phyloP scores from a whole-genome alignment of 1,139 yeast genomes.

The Hemisphaericaspora xylofermentans region DNA sequence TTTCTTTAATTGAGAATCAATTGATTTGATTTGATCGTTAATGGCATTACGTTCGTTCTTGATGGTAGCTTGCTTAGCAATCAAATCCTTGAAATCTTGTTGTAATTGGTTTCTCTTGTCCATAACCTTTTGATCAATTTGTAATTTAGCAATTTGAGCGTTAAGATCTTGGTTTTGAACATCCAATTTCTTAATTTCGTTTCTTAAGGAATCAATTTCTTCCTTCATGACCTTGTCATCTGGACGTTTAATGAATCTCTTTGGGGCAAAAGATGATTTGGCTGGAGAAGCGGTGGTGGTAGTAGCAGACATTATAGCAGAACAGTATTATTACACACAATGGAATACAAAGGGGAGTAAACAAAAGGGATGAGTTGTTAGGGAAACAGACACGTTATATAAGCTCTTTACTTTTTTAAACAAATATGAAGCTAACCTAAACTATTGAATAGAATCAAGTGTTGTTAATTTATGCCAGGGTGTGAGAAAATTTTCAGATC shows the following conservation, averaged over 20 bases:
- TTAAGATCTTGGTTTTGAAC: conserved; percentile 40
- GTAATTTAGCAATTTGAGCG: conserved; percentile 44
- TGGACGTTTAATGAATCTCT: conserved; percentile 69
- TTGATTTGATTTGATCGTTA: conserved; percentile 68
- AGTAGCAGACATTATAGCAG: conserved; percentile 8
- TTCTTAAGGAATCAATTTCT: conserved; percentile 58
- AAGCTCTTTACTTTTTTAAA: neutral
- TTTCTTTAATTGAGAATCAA: conserved; percentile 74
- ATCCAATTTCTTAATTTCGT: conserved; percentile 72
- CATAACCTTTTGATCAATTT: conserved; percentile 40
- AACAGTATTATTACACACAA: conserved; percentile 3
- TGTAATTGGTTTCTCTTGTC: conserved; percentile 67
- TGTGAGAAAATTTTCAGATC: too few species aligned
- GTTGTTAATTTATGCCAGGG: too few species aligned
- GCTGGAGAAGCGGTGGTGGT: conserved; percentile 7
- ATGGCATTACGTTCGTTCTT: conserved; percentile 68
- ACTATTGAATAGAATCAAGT: too few species aligned
- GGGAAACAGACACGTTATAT: neutral
- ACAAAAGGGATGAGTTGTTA: neutral
- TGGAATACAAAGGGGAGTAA: conserved; percentile 2
- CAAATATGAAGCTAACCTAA: neutral
- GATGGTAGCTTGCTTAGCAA: conserved; percentile 66
- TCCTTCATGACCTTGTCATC: conserved; percentile 65
- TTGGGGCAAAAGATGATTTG: conserved; percentile 11
- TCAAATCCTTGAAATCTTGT: conserved; percentile 60